A percentile compares a stretch with the other conserved stretches of the same genome.
phyloP scores from a whole-genome alignment of 768 basidiomycete genomes.

The Lactarius deliciosus region DNA sequence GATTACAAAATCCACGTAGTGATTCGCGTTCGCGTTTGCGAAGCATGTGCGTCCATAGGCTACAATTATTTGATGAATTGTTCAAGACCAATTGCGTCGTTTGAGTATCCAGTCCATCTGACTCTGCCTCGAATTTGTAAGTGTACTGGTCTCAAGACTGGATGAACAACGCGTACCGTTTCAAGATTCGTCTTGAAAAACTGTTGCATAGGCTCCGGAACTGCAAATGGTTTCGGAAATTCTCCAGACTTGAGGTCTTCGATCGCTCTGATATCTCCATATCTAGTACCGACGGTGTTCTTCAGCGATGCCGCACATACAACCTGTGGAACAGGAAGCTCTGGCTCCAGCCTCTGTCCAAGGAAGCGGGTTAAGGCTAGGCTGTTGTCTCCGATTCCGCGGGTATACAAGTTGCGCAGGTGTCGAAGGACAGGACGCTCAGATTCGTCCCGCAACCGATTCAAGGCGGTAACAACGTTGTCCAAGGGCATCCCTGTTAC shows the following conservation, averaged over 20 bases:
- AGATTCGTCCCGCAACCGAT: constrained; percentile 21
- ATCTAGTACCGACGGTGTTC: constrained; percentile 15
- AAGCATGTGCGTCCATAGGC: neutral
- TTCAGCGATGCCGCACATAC: constrained; percentile 19
- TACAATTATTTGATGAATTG: constrained; percentile 7
- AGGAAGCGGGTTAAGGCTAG: constrained; percentile 19
- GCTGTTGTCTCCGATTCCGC: constrained; percentile 19
- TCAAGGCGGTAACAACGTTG: constrained; percentile 20
- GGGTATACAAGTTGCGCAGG: constrained; percentile 18
- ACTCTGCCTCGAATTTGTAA: constrained; percentile 10
- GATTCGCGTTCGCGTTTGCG: constrained; percentile 15
- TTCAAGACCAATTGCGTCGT: constrained; percentile 20
- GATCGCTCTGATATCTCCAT: constrained; percentile 17
- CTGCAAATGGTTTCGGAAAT: constrained; percentile 23
- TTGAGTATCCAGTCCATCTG: constrained; percentile 28
- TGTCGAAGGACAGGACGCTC: constrained; percentile 14
- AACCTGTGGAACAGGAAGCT: constrained; percentile 23
- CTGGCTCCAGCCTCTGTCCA: constrained; percentile 25
- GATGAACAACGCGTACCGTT: constrained; percentile 5
- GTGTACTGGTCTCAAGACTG: neutral
- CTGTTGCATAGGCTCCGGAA: constrained; percentile 20
- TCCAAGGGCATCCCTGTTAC: constrained; percentile 24
- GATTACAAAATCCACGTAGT: constrained; percentile 10
- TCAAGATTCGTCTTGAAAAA: constrained; percentile 22
- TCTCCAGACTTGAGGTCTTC: constrained; percentile 24